A percentile compares a stretch with the other conserved stretches of the same genome.
phyloP scores from a whole-genome alignment of 805 yeast genomes.

The Yamadazyma sp. region DNA sequence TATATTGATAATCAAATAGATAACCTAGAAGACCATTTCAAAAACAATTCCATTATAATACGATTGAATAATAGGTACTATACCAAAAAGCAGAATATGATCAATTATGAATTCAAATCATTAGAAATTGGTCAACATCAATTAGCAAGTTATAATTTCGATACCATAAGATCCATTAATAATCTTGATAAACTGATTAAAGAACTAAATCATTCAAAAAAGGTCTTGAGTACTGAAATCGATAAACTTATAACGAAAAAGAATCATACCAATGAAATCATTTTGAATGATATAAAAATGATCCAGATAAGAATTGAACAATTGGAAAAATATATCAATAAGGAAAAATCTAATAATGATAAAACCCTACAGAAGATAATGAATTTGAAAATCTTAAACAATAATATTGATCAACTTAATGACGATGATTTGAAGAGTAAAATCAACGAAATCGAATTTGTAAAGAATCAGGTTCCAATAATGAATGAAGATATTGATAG shows the following conservation, averaged over 20 bases:
- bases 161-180: constrained; percentile 25
- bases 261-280: constrained; percentile 1
- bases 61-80: constrained; percentile 19
- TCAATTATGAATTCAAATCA: background rate
- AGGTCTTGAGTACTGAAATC: constrained; percentile 12
- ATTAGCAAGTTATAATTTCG: constrained; percentile 25
- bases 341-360: constrained; percentile 24
- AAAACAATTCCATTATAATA: constrained; percentile 21
- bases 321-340: constrained; percentile 16
- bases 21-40: constrained; percentile 14
- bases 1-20: constrained; percentile 9
- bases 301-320: constrained; percentile 2
- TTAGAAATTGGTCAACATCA: background rate
- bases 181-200: constrained; percentile 23
- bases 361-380: constrained; percentile 19
- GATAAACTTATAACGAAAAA: background rate
- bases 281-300: constrained; percentile 6
- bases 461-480: constrained; percentile 26
- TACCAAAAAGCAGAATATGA: constrained; percentile 13
- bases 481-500: constrained; percentile 17
- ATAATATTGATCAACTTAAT: constrained; percentile 14
- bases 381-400: constrained; percentile 20
- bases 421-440: constrained; percentile 12
- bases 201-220: constrained; percentile 27
- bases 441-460: constrained; percentile 20